Conservation (phyloP, 129 eudicot species). For the Chrysanthemum makinoi region DNA sequence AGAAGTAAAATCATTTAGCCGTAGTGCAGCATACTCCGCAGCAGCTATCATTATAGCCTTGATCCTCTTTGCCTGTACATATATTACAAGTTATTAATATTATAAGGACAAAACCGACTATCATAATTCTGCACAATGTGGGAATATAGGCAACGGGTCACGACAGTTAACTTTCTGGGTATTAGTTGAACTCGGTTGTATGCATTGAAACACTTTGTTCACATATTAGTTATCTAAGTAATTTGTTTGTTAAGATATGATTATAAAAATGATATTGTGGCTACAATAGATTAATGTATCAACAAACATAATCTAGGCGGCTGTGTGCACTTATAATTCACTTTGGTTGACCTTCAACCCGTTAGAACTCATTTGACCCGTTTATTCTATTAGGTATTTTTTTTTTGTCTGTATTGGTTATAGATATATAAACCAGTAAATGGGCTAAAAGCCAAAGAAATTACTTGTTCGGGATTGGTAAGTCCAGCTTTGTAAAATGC, state of each 20-base stretch:
- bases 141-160: background rate
- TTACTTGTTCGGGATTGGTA: slow-evolving; percentile 88
- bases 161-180: background rate
- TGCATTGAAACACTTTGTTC: background rate
- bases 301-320: background rate
- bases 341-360: background rate
- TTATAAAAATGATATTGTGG: background rate
- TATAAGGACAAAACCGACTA: background rate
- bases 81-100: background rate
- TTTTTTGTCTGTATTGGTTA: too few species aligned
- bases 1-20: slow-evolving; percentile 76
- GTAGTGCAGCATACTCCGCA: slow-evolving; percentile 87
- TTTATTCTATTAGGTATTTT: background rate
- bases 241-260: background rate
- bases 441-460: background rate
- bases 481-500: slow-evolving; percentile 90
- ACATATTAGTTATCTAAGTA: background rate
- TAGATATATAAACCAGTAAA: too few species aligned
- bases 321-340: background rate
- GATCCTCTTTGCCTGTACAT: slow-evolving; percentile 75
- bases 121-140: background rate
- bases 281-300: background rate
- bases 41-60: slow-evolving; percentile 98
- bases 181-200: background rate
- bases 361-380: background rate